These are phyloP conservation scores for Rubroshorea leprosula DNA, from an alignment of 345 rosid genomes.

Conservation along the genomic window DNA sequence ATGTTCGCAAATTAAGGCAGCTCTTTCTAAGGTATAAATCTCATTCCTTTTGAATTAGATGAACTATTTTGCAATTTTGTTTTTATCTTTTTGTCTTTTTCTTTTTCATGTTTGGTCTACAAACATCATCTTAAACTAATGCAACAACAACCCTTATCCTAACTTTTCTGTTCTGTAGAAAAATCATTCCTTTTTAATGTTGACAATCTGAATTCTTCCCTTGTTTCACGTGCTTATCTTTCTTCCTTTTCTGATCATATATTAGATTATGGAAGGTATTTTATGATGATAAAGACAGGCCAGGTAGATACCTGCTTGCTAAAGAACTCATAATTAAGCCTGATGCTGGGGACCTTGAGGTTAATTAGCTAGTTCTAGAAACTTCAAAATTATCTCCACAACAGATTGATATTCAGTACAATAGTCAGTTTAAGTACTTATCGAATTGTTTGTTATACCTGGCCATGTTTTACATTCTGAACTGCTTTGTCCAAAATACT, in stretches of 20 bases:
- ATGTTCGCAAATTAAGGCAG: slow-evolving; percentile 74
- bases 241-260: no score
- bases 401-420: no score
- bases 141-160: no score
- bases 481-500: neutral
- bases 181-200: neutral
- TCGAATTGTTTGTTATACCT: no score
- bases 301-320: slow-evolving; percentile 74
- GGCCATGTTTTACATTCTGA: no score
- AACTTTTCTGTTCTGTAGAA: no score
- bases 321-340: slow-evolving; percentile 75
- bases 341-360: slow-evolving; percentile 91
- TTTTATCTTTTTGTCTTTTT: neutral
- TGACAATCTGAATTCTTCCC: no score
- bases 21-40: slow-evolving; percentile 56
- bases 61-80: neutral
- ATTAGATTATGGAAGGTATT: slow-evolving; percentile 94
- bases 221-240: no score
- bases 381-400: neutral
- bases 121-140: no score
- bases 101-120: neutral
- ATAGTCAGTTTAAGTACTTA: no score
- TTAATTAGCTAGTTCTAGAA: slow-evolving; percentile 22
- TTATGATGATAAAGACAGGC: slow-evolving; percentile 76
- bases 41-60: neutral